These are phyloP conservation scores for Myriosclerotinia duriaeana DNA, from an alignment of 2,329 filamentous ascomycete species.

Conservation along the genomic window DNA sequence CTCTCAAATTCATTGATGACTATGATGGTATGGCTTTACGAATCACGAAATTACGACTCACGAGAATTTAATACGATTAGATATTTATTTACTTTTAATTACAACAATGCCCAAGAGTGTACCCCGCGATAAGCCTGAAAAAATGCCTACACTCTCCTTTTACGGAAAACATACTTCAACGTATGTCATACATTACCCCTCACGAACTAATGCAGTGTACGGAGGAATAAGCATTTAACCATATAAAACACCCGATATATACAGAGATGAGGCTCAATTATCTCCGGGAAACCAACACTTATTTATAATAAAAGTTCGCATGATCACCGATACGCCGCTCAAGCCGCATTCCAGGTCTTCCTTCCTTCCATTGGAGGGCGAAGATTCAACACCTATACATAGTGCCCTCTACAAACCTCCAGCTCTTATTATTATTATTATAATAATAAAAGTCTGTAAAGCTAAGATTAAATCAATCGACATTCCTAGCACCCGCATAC, in stretches of 20 bases:
- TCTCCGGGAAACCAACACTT: not conserved
- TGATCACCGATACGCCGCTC: not conserved
- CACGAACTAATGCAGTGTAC: not conserved
- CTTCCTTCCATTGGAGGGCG: too few relatives aligned
- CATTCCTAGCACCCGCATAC: too few relatives aligned
- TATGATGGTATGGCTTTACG: not conserved
- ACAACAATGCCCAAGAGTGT: not conserved
- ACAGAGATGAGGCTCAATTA: conserved; percentile 1
- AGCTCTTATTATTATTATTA: too few relatives aligned
- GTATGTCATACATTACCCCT: not conserved
- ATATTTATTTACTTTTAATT: not conserved
- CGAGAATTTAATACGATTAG: not conserved
- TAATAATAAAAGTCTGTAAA: too few relatives aligned
- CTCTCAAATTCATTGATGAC: not conserved
- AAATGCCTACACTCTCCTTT: not conserved
- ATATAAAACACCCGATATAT: not conserved
- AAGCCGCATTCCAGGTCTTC: not conserved
- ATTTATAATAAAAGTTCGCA: not conserved
- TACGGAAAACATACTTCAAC: not conserved
- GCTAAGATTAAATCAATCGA: too few relatives aligned
- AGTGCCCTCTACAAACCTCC: too few relatives aligned
- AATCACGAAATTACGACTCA: not conserved
- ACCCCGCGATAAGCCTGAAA: not conserved
- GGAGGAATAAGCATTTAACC: not conserved
- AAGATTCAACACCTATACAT: too few relatives aligned